Evolutionary conservation across 164 flowering plant species (phyloP).

Genomic region (Annona cherimola): DNA sequence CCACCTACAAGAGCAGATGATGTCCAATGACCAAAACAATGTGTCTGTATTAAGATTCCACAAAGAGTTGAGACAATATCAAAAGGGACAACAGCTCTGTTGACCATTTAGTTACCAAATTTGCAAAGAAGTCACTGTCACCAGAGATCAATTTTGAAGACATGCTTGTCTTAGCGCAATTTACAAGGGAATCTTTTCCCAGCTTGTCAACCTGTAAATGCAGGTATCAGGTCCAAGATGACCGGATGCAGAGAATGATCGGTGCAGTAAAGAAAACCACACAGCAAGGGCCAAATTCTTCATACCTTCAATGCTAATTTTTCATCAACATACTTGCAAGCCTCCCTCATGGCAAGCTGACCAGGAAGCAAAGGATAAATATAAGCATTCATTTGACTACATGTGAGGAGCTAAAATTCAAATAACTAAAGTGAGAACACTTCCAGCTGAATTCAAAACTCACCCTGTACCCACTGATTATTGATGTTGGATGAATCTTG

Average conservation of each 20-base stretch:
- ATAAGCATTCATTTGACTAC: neutral
- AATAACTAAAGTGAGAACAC: neutral
- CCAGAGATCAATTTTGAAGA: slow-evolving; percentile 83
- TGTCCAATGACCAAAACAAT: neutral
- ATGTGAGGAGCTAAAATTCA: neutral
- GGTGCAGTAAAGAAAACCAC: neutral
- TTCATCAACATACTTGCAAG: slow-evolving; percentile 85
- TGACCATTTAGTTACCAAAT: slow-evolving; percentile 46
- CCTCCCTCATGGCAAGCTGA: slow-evolving; percentile 94
- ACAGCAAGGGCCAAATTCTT: neutral
- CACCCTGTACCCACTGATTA: slow-evolving; percentile 95
- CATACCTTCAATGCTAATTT: slow-evolving; percentile 76
- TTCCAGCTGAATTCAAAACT: slow-evolving; percentile 18
- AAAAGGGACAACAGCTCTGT: neutral
- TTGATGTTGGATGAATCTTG: slow-evolving; percentile 95
- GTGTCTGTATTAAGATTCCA: too few relatives aligned
- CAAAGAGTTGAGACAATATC: neutral
- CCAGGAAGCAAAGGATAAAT: neutral
- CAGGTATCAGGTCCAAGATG: neutral
- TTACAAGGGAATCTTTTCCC: slow-evolving; percentile 83
- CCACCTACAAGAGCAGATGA: slow-evolving; percentile 48
- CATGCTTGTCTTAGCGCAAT: slow-evolving; percentile 99
- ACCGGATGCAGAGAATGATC: neutral
- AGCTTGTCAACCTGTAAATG: slow-evolving; percentile 86
- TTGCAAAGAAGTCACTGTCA: slow-evolving; percentile 95